A percentile compares a stretch with the other conserved stretches of the same genome.
phyloP scores from a whole-genome alignment of 306 rosid species.

The Medicago arabica region DNA sequence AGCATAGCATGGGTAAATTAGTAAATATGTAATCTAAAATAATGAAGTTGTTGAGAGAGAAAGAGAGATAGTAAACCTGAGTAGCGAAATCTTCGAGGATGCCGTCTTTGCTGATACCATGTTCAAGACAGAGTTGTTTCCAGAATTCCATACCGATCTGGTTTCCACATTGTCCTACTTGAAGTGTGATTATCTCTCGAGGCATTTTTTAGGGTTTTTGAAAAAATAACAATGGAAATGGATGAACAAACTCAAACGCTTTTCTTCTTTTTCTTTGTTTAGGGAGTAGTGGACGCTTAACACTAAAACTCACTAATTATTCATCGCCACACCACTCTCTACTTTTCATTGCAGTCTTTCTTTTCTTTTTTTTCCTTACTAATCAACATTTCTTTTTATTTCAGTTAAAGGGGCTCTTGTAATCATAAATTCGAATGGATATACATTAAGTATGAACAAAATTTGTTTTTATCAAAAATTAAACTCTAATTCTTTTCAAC shows the following conservation, averaged over 20 bases:
- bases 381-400: not conserved
- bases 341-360: not conserved
- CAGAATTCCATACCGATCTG: constrained; percentile 99
- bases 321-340: not conserved
- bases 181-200: constrained; percentile 90
- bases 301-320: not conserved
- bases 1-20: no score
- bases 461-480: no score
- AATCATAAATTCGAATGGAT: no score
- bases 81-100: constrained; percentile 98
- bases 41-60: not conserved
- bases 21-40: no score
- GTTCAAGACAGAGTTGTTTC: constrained; percentile 99
- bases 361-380: not conserved
- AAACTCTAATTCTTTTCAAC: no score
- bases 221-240: not conserved
- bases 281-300: not conserved
- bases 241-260: constrained; percentile 22
- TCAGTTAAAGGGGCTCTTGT: no score
- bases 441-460: no score
- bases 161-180: constrained; percentile 98
- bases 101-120: constrained; percentile 96
- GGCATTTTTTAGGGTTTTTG: constrained; percentile 83
- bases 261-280: not conserved
- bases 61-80: constrained; percentile 53